Conservation (phyloP, 2,329 filamentous ascomycete genomes). For the Aspergillus latus region DNA sequence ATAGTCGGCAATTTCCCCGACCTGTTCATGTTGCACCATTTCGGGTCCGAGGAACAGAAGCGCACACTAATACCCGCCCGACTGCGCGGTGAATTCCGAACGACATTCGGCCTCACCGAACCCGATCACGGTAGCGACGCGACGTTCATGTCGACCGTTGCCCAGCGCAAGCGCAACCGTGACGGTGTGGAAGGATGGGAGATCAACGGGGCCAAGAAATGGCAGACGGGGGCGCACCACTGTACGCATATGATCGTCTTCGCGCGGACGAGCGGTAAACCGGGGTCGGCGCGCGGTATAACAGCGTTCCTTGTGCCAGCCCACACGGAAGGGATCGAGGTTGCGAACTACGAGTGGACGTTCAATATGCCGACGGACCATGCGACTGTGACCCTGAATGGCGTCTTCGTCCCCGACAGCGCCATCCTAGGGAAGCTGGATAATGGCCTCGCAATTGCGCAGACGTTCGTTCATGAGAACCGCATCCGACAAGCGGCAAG, state of each 20-base stretch:
- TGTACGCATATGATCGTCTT: slow-evolving; percentile 65
- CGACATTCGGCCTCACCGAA: slow-evolving; percentile 64
- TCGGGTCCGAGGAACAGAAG: slow-evolving; percentile 57
- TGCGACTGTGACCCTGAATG: slow-evolving; percentile 58
- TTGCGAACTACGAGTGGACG: slow-evolving; percentile 63
- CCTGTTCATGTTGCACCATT: slow-evolving; percentile 62
- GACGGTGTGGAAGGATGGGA: slow-evolving; percentile 42
- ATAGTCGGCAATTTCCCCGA: slow-evolving; percentile 65
- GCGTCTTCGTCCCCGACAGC: slow-evolving; percentile 57
- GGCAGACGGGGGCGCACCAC: slow-evolving; percentile 64
- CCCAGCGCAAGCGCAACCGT: slow-evolving; percentile 29
- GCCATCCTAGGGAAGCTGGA: slow-evolving; percentile 55
- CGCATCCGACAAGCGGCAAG: slow-evolving; percentile 63
- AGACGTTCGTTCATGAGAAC: slow-evolving; percentile 67
- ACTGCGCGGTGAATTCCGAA: slow-evolving; percentile 54
- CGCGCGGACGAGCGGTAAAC: slow-evolving; percentile 56
- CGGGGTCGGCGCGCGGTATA: slow-evolving; percentile 57
- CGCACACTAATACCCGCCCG: slow-evolving; percentile 54
- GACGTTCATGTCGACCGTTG: slow-evolving; percentile 61
- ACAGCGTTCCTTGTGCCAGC: slow-evolving; percentile 61
- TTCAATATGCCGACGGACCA: slow-evolving; percentile 68
- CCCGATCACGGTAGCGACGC: slow-evolving; percentile 63
- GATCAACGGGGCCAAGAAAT: slow-evolving; percentile 62
- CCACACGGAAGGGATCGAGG: slow-evolving; percentile 52
- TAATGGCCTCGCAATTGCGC: slow-evolving; percentile 59